Evolutionary conservation across 495 filamentous ascomycete genomes (phyloP).

Genomic region (Immersiella caudata): DNA sequence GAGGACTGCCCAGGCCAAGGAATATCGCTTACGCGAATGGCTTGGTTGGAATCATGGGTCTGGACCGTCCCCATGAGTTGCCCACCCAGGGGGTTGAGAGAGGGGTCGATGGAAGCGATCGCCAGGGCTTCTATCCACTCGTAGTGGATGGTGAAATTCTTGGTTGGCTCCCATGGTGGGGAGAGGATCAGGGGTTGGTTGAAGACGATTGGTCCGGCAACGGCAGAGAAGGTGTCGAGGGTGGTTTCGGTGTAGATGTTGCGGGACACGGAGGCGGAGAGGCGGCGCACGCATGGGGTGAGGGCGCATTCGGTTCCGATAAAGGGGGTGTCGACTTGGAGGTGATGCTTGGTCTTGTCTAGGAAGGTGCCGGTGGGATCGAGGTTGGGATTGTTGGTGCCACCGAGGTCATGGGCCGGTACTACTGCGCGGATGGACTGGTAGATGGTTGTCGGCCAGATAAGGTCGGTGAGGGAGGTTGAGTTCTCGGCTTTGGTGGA

Average conservation of each 20-base stretch:
- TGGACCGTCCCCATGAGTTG: background rate
- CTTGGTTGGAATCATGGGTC: background rate
- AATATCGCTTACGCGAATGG: background rate
- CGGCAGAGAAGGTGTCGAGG: background rate
- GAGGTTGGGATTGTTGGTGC: background rate
- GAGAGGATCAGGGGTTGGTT: background rate
- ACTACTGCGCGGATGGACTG: constrained; percentile 1
- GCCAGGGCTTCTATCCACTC: background rate
- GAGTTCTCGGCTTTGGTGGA: background rate
- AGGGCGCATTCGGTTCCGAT: constrained; percentile 11
- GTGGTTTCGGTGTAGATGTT: constrained; percentile 6
- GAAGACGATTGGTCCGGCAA: background rate
- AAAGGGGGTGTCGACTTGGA: background rate
- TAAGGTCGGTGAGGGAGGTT: background rate
- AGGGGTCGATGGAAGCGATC: too few relatives aligned
- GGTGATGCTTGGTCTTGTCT: background rate
- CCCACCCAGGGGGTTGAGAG: background rate
- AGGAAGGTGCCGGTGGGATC: background rate
- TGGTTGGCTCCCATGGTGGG: background rate
- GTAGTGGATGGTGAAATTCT: background rate
- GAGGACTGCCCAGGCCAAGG: background rate
- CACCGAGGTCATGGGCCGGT: background rate
- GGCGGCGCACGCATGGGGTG: constrained; percentile 5
- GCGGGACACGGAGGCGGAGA: background rate
- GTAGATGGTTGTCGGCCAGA: background rate